Percentiles rank a stretch among this genome's conserved stretches.
These are phyloP conservation scores for Globisporangium spiculum DNA, from an alignment of 352 stramenopile genomes.

Conservation along the genomic window DNA sequence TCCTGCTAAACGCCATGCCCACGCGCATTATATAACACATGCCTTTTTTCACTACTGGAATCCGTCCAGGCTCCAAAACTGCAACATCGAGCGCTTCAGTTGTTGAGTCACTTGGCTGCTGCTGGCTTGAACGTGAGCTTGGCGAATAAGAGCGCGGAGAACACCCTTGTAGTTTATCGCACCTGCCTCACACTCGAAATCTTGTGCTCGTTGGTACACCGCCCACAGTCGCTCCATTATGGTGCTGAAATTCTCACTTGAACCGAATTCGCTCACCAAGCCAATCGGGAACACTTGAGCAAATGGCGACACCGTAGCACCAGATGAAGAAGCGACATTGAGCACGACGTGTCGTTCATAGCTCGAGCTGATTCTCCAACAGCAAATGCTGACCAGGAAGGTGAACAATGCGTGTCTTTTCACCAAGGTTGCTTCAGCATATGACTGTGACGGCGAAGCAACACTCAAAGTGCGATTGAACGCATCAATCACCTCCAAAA, in stretches of 20 bases:
- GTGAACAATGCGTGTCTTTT: conserved; percentile 15
- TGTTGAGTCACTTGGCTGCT: not conserved
- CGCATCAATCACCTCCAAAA: conserved; percentile 17
- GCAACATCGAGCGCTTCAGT: conserved; percentile 11
- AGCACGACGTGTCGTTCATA: conserved; percentile 8
- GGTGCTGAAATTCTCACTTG: not conserved
- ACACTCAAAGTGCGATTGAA: conserved; percentile 4
- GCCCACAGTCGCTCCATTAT: conserved; percentile 15
- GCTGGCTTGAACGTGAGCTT: conserved; percentile 4
- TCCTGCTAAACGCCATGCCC: too few species aligned
- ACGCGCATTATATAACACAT: not conserved
- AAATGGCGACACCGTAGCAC: not conserved
- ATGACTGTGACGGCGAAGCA: not conserved
- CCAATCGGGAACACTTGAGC: conserved; percentile 1
- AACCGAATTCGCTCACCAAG: conserved; percentile 12
- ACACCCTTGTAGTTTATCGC: conserved; percentile 4
- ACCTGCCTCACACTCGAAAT: not conserved
- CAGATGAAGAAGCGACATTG: not conserved
- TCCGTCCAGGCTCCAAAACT: conserved; percentile 16
- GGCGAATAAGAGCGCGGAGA: conserved; percentile 6
- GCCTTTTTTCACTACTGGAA: conserved; percentile 12
- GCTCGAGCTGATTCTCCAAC: not conserved
- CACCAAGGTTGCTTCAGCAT: not conserved
- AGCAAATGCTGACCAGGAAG: conserved; percentile 13
- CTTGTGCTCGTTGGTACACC: conserved; percentile 1